A percentile compares a stretch with the other conserved stretches of the same genome.
phyloP scores from a whole-genome alignment of 2,329 filamentous ascomycete species.

The Macrophomina pseudophaseolina region DNA sequence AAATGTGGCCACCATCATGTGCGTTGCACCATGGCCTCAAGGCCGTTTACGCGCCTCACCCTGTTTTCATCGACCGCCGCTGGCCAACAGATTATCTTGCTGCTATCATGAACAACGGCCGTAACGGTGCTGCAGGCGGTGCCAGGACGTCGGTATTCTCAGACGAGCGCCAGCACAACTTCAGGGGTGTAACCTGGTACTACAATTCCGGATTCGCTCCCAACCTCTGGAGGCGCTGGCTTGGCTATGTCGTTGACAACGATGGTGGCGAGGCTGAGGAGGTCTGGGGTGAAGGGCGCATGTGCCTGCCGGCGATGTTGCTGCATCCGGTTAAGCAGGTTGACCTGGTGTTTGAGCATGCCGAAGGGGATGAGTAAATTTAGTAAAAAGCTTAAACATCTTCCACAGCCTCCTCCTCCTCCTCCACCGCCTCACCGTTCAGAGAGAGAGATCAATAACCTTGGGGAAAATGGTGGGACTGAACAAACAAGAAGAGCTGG shows the following conservation, averaged over 20 bases:
- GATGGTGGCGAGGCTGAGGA: conserved; percentile 55
- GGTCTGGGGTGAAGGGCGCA: conserved; percentile 51
- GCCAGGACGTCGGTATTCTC: conserved; percentile 55
- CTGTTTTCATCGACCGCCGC: conserved; percentile 61
- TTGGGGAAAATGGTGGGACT: neutral
- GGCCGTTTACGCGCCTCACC: conserved; percentile 69
- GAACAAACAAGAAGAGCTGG: neutral
- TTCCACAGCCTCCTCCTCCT: neutral
- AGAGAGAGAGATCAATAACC: neutral
- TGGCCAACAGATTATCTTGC: conserved; percentile 62
- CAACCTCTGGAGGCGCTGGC: conserved; percentile 62
- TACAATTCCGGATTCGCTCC: conserved; percentile 58
- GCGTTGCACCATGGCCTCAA: conserved; percentile 79
- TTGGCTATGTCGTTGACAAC: conserved; percentile 59
- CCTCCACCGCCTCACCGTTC: neutral
- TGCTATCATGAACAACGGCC: conserved; percentile 61
- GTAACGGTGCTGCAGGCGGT: conserved; percentile 57
- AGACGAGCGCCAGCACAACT: conserved; percentile 60
- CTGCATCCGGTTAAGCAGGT: conserved; percentile 59
- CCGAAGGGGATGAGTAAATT: conserved; percentile 34
- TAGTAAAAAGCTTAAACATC: neutral
- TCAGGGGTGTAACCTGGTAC: conserved; percentile 59
- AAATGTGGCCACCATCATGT: conserved; percentile 77
- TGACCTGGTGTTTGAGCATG: conserved; percentile 52
- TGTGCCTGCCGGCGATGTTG: conserved; percentile 55